phyloP scores from a whole-genome alignment of 208 protist species.

The Acanthamoeba divionensis region DNA sequence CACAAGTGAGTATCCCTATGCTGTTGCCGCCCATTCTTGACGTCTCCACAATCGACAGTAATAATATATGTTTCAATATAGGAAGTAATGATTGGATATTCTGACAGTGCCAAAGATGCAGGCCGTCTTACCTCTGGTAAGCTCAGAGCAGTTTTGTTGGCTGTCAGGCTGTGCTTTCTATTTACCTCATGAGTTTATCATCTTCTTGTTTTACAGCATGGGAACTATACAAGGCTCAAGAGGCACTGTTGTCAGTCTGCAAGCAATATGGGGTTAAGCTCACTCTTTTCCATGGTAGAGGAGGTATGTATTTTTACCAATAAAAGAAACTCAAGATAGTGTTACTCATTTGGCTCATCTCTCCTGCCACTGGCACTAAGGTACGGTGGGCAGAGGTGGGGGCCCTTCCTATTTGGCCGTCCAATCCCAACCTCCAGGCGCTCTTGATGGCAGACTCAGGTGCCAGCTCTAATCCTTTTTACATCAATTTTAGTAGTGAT shows the following conservation, averaged over 20 bases:
- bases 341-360: no score
- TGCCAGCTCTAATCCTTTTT: no score
- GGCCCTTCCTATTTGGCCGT: conserved; percentile 75
- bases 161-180: not conserved
- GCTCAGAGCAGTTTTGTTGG: not conserved
- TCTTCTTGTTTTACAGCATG: conserved; percentile 43
- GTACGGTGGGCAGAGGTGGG: conserved; percentile 70
- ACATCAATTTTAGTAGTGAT: not conserved
- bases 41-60: no score
- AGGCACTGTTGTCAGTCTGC: conserved; percentile 61
- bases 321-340: no score
- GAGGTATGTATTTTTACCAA: no score
- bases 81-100: conserved; percentile 79
- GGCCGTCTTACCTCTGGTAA: conserved; percentile 70
- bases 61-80: not conserved
- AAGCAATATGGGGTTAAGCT: conserved; percentile 57
- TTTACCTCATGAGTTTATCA: no score
- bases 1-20: conserved; percentile 66
- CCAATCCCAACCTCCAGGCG: conserved; percentile 76
- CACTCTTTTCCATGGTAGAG: conserved; percentile 81
- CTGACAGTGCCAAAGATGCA: conserved; percentile 77
- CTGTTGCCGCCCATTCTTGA: not conserved
- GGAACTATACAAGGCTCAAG: conserved; percentile 77
- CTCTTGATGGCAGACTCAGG: conserved; percentile 59
- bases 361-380: no score